A percentile compares a stretch with the other conserved stretches of the same genome.
These are phyloP conservation scores for Schrenkiella parvula DNA, from an alignment of 345 rosid genomes.

Conservation along the genomic window DNA sequence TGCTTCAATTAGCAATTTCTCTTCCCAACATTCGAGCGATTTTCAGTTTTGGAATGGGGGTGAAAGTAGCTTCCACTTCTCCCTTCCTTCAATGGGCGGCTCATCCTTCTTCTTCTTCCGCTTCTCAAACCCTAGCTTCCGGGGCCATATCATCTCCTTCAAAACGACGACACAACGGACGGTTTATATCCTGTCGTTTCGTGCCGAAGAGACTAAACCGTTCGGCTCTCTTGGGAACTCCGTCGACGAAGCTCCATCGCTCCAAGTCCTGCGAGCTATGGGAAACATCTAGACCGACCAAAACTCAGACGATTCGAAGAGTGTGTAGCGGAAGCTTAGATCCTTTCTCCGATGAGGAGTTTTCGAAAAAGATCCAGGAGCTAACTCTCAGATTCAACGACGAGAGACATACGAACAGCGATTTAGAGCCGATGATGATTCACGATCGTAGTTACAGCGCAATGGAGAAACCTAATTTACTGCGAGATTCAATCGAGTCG, in stretches of 20 bases:
- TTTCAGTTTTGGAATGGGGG: constrained; percentile 41
- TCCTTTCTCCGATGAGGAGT: constrained; percentile 70
- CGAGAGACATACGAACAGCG: background rate
- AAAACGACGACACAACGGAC: constrained; percentile 37
- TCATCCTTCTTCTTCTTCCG: constrained; percentile 53
- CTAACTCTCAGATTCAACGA: constrained; percentile 48
- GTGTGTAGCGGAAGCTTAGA: constrained; percentile 57
- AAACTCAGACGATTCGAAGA: constrained; percentile 29
- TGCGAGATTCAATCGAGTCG: constrained; percentile 25
- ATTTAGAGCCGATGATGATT: background rate
- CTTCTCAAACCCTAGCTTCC: constrained; percentile 59
- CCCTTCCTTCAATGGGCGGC: constrained; percentile 58
- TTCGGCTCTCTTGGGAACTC: constrained; percentile 44
- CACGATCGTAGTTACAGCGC: constrained; percentile 16
- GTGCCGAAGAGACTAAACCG: constrained; percentile 41
- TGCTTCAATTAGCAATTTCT: background rate
- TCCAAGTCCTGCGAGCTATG: constrained; percentile 46
- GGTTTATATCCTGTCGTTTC: constrained; percentile 32
- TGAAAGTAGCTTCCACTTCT: constrained; percentile 50
- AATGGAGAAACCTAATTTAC: constrained; percentile 7
- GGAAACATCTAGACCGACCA: constrained; percentile 30
- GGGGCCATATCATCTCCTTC: constrained; percentile 57
- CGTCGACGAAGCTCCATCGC: constrained; percentile 35
- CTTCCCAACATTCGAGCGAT: background rate
- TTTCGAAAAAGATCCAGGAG: constrained; percentile 56